These are phyloP conservation scores for Fusarium acutatum DNA, from an alignment of 2,329 filamentous ascomycete genomes.

Conservation along the genomic window DNA sequence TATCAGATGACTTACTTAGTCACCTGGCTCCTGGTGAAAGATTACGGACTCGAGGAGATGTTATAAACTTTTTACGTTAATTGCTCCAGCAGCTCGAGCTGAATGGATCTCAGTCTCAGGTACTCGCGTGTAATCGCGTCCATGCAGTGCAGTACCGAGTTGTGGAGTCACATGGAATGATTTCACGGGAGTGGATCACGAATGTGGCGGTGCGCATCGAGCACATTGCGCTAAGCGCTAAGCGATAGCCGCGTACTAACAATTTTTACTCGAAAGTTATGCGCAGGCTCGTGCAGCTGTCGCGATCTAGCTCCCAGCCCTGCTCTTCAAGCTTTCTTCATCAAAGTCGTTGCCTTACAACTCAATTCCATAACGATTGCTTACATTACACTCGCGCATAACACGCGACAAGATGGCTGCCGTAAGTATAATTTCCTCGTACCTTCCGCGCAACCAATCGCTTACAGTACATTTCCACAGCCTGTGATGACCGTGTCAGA, in stretches of 20 bases:
- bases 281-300: constrained; percentile 24
- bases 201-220: constrained; percentile 25
- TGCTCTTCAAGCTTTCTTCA: constrained; percentile 12
- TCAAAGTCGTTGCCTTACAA: constrained; percentile 15
- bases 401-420: constrained; percentile 58
- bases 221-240: constrained; percentile 20
- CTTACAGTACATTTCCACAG: constrained; percentile 48
- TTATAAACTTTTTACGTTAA: not conserved
- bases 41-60: not conserved
- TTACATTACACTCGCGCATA: constrained; percentile 26
- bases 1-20: not conserved
- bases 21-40: too few species aligned
- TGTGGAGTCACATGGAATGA: not conserved
- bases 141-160: not conserved
- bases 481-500: constrained; percentile 84
- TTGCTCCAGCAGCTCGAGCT: not conserved
- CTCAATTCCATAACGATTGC: constrained; percentile 10
- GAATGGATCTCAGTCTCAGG: not conserved
- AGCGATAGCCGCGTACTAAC: constrained; percentile 31
- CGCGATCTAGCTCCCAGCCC: constrained; percentile 29
- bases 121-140: not conserved
- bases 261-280: constrained; percentile 13
- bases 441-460: not conserved
- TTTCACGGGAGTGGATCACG: not conserved
- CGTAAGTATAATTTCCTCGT: constrained; percentile 51